Base-by-base conservation (phyloP, 2,329 filamentous ascomycete genomes). In the Escovopsis sp. region DNA sequence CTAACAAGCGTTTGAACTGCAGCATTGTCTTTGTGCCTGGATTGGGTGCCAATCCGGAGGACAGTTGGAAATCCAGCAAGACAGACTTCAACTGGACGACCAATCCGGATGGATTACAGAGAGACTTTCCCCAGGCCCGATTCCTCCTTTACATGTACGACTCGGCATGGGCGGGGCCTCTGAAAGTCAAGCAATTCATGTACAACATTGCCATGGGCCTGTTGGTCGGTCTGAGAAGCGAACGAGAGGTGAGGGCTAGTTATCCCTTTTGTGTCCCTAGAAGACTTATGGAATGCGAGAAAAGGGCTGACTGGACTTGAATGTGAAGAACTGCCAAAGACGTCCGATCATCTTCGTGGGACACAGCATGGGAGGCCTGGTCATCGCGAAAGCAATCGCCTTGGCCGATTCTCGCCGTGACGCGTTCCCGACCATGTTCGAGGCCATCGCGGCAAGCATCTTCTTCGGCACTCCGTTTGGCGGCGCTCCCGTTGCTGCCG, bases 321-420 rank as follows among this genome's bases (percentile, higher is more conserved):
- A n/a, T 33, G 40, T 37, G 36, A 28, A 32, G 28, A 32, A 32
- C 18, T 45, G 43, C 18, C 40, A 39, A 36, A 12, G 40, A 19
- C 40, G 44, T 5, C 64, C 65, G 1, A 62, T 67, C 9, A 57
- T 65, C 0, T 64, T 67, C 33, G 61, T 67, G 12, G 63, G 61
- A 0, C 64, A 66, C 33, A 64, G 61, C 18, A 67, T 67, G 64
- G 64, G 64, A 8, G 64, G 64, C 6, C 51, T 67, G 6, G 63
- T 67, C 1, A 56, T 67, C 30, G 62, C 64, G 10, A 66, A 67
- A 48, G 64, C 61, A 12, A 43, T 41, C 19, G 19, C 26, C 0
- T 38, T 64, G 2, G 59, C 62, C 5, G 60, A 62, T 34, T 53
- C 58, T 0, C 55, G 56, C 12, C 51, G 54, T 18, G 59, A 65